Evolutionary conservation across 768 basidiomycete genomes (phyloP), one percentile per base, ranked within the genome.

Genomic region (Russula abietina): DNA sequence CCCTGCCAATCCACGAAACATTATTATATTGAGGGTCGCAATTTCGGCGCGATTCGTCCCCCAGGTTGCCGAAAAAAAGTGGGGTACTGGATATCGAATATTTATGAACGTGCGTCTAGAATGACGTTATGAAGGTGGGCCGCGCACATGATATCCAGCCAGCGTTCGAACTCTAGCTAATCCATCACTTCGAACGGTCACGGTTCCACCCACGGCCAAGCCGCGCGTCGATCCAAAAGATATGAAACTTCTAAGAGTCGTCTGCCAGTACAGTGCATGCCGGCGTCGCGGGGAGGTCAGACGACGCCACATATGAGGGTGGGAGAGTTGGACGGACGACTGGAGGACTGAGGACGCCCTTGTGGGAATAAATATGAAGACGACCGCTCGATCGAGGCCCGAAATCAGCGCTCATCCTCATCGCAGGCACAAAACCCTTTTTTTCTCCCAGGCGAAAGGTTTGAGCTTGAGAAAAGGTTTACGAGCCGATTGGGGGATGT

Each of bases 401-500:
- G 3, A 26, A n/a, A 32, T 19, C 50, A 32, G 50, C 50, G 50
- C 50, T 19, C 50, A 51, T 26, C n/a, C n/a, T n/a, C n/a, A n/a
- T n/a, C n/a, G 16, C 28, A 50, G 16, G 19, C 9, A n/a, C 9
- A 46, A 0, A 17, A 14, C 38, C 28, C 26, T 10, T 52, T 33
- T n/a, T n/a, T n/a, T n/a, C n/a, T 24, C 22, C 28, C n/a, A 33
- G 28, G n/a, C 30, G n/a, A 39, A 51, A 52, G 22, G 16, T 32
- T 39, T 8, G 32, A 30, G 36, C 24, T 36, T n/a, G 52, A 54
- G 43, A 9, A 9, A 26, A 16, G 24, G 24, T 17, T 17, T 19
- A 26, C 4, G 53, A 56, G 55, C 48, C 12, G 52, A 64, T 54
- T 59, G 57, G 62, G 55, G 57, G 22, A n/a, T 24, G 57, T 33